These are phyloP conservation scores for Nosema granulosis DNA, from an alignment of 371 early-diverging fungal genomes.

Conservation along the genomic window DNA sequence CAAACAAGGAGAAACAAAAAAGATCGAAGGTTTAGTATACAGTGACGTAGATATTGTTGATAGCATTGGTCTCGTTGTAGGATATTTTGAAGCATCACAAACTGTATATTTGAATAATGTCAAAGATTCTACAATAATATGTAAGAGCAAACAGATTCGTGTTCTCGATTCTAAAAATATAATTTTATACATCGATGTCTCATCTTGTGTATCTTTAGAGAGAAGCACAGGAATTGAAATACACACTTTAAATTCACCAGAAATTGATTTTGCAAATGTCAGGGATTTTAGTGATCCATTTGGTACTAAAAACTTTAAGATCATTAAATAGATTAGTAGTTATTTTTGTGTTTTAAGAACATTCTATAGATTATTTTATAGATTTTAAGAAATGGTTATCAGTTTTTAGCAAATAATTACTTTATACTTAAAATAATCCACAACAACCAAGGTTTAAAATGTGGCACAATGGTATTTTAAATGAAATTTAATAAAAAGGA, in stretches of 20 bases:
- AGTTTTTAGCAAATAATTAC: background rate
- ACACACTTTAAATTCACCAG: background rate
- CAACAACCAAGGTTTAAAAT: background rate
- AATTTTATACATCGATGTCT: conserved; percentile 8
- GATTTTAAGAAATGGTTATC: too few relatives aligned
- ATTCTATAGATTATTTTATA: too few relatives aligned
- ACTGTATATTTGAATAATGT: conserved; percentile 26
- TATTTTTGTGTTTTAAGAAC: too few relatives aligned
- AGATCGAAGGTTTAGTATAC: background rate
- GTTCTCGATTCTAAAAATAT: conserved; percentile 35
- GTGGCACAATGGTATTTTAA: background rate
- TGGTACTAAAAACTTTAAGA: conserved; percentile 26
- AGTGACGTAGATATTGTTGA: background rate
- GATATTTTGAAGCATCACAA: conserved; percentile 12
- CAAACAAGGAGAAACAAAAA: background rate
- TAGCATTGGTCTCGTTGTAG: background rate
- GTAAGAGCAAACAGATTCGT: conserved; percentile 38
- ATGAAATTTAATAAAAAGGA: too few relatives aligned
- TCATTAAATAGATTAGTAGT: too few relatives aligned
- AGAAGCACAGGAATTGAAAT: conserved; percentile 18
- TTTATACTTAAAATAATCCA: background rate
- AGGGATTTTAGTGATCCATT: conserved; percentile 41
- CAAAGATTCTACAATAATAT: conserved; percentile 32
- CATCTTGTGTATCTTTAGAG: conserved; percentile 35
- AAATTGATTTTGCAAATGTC: conserved; percentile 25